phyloP scores from a whole-genome alignment of 2,329 filamentous ascomycete genomes.

The Sporothrix globosa region DNA sequence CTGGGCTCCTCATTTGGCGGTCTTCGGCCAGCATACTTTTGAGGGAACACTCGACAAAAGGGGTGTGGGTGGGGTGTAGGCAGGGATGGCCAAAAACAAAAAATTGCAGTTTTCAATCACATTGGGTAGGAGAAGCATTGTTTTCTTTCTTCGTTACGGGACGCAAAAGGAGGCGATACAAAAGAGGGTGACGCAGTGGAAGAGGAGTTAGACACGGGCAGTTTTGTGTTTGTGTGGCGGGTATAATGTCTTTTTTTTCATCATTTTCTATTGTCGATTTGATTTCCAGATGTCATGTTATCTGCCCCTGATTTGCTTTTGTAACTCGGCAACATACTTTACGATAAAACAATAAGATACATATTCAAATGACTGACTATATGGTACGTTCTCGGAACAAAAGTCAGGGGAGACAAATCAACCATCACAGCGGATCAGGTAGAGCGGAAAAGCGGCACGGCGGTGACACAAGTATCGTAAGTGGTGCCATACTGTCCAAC shows the following conservation, averaged over 20 bases:
- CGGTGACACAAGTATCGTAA: neutral
- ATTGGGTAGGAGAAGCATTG: constrained; percentile 28
- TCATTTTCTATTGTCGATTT: constrained; percentile 6
- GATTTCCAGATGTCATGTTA: constrained; percentile 7
- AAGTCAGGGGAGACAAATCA: too few relatives aligned
- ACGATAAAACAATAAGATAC: constrained; percentile 13
- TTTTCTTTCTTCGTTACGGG: neutral
- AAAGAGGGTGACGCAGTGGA: neutral
- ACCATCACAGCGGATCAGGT: neutral
- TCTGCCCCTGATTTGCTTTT: neutral
- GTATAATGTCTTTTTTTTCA: neutral
- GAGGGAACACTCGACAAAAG: constrained; percentile 4
- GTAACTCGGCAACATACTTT: constrained; percentile 16
- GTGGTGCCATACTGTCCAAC: neutral
- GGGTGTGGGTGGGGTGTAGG: neutral
- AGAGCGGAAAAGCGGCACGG: neutral
- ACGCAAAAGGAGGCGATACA: neutral
- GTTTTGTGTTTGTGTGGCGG: constrained; percentile 18
- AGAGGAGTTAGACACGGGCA: constrained; percentile 7
- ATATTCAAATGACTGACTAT: neutral
- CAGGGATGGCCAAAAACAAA: neutral
- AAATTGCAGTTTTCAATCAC: constrained; percentile 2
- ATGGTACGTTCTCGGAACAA: too few relatives aligned
- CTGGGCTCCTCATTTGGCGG: constrained; percentile 59
- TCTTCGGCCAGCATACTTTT: constrained; percentile 43